These are phyloP conservation scores for Sporothrix sp. DNA, from an alignment of 2,329 filamentous ascomycete genomes.

Conservation along the genomic window DNA sequence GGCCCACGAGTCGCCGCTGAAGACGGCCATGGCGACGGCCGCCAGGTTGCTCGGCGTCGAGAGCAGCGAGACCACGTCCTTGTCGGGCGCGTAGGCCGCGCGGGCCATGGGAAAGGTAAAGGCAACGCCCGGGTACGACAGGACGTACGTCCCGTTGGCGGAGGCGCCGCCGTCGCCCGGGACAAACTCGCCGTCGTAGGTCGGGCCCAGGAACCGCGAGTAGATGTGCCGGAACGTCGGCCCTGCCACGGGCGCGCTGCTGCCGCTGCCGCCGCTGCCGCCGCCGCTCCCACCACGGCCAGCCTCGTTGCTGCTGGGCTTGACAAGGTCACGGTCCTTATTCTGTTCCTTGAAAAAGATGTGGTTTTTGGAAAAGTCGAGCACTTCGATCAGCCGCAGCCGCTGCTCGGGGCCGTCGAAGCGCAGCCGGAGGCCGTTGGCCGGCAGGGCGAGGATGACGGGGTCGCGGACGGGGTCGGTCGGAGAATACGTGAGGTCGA, in stretches of 20 bases:
- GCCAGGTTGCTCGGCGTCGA: conserved; percentile 67
- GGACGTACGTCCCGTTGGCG: conserved; percentile 65
- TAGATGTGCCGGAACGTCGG: conserved; percentile 86
- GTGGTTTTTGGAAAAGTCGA: conserved; percentile 78
- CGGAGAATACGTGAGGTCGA: conserved; percentile 76
- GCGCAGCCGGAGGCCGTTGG: conserved; percentile 78
- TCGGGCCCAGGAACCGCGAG: conserved; percentile 83
- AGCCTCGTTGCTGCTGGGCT: conserved; percentile 33
- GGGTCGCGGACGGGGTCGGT: conserved; percentile 63
- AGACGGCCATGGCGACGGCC: conserved; percentile 82
- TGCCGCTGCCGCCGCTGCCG: conserved; percentile 12
- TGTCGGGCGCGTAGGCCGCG: conserved; percentile 62
- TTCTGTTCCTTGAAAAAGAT: conserved; percentile 66
- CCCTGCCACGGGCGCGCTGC: no score
- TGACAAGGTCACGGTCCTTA: conserved; percentile 64
- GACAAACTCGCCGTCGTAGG: conserved; percentile 88
- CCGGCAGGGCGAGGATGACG: conserved; percentile 64
- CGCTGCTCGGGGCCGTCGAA: conserved; percentile 93
- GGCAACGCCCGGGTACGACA: conserved; percentile 90
- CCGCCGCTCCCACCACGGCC: neutral
- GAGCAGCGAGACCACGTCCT: conserved; percentile 78
- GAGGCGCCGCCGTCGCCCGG: conserved; percentile 39
- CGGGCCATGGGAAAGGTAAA: conserved; percentile 78
- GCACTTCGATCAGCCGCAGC: conserved; percentile 78
- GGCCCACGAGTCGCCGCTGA: conserved; percentile 82